Evolutionary conservation across 1,284 basidiomycete species (phyloP).

Genomic region (Tetrapyrgos nigripes): DNA sequence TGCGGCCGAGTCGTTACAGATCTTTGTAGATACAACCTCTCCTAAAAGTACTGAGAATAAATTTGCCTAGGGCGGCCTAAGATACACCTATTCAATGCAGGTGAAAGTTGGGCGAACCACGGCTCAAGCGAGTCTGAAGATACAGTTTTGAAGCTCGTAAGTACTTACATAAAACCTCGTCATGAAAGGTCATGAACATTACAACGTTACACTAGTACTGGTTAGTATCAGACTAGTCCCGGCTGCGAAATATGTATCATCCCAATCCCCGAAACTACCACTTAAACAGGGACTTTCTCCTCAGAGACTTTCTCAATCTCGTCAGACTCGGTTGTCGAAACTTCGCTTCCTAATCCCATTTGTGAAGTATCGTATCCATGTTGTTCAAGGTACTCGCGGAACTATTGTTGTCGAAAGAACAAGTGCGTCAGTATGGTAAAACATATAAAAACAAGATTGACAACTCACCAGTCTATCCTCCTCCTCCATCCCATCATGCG

Average conservation of each 20-base stretch:
- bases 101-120: no score
- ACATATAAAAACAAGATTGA: neutral
- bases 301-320: slow-evolving; percentile 22
- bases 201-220: no score
- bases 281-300: slow-evolving; percentile 15
- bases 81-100: no score
- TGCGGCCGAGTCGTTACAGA: no score
- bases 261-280: neutral
- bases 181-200: no score
- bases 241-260: neutral
- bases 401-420: slow-evolving; percentile 46
- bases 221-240: no score
- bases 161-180: no score
- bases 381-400: slow-evolving; percentile 56
- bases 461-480: slow-evolving; percentile 70
- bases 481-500: slow-evolving; percentile 78
- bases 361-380: slow-evolving; percentile 18
- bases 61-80: no score
- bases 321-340: slow-evolving; percentile 18
- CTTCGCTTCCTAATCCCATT: slow-evolving; percentile 18
- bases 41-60: no score
- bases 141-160: no score
- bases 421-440: neutral
- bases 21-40: no score
- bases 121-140: no score